Percentiles rank a stretch among this genome's conserved stretches.
phyloP scores from a whole-genome alignment of 805 yeast species.

The Yarrowia yakushimensis region DNA sequence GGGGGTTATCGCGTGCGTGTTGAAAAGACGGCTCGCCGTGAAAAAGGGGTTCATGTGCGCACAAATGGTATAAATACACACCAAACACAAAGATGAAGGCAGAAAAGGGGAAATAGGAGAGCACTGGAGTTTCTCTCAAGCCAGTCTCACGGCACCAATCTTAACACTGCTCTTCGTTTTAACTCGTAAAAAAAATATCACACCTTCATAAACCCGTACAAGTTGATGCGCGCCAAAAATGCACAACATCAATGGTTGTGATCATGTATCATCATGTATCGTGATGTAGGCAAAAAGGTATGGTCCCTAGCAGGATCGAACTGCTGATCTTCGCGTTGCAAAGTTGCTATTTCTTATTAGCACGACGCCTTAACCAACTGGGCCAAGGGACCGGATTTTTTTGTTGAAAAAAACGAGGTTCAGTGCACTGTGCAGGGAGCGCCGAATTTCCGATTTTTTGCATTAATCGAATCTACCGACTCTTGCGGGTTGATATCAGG shows the following conservation, averaged over 20 bases:
- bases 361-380: slow-evolving; percentile 21
- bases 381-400: slow-evolving; percentile 21
- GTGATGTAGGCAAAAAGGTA: background rate
- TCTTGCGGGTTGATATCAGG: background rate
- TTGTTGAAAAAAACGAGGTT: background rate
- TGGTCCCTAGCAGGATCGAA: slow-evolving; percentile 43
- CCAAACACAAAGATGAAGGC: background rate
- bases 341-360: slow-evolving; percentile 20
- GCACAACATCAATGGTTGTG: background rate
- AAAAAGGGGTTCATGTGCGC: too few species aligned
- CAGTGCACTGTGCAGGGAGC: background rate
- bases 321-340: slow-evolving; percentile 48
- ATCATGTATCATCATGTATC: too few species aligned
- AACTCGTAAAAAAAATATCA: background rate
- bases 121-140: background rate
- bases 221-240: background rate
- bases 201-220: background rate
- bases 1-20: background rate
- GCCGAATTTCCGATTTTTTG: background rate
- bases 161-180: too few species aligned
- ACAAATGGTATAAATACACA: background rate
- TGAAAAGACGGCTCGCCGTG: background rate
- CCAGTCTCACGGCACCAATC: background rate
- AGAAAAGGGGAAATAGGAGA: background rate
- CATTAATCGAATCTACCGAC: background rate